Evolutionary conservation across 257 asterid species (phyloP).

Genomic region (Cinchona pubescens): DNA sequence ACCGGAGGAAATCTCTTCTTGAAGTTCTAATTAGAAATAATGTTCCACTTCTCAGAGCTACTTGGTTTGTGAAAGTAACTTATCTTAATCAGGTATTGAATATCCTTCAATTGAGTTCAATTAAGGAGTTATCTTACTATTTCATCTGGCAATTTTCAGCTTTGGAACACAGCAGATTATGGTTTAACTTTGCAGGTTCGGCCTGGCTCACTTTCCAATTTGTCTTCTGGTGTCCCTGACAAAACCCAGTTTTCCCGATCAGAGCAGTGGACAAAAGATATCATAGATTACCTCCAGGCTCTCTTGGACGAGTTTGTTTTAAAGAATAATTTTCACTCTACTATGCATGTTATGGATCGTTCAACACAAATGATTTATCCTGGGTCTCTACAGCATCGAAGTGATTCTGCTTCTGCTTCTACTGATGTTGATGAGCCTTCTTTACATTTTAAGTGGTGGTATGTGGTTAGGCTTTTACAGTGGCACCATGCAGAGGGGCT

Average conservation of each 20-base stretch:
- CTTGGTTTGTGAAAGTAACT: slow-evolving; percentile 96
- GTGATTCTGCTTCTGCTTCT: slow-evolving; percentile 43
- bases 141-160: slow-evolving; percentile 12
- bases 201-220: slow-evolving; percentile 60
- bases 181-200: slow-evolving; percentile 66
- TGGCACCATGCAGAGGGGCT: slow-evolving; percentile 98
- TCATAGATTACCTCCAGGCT: slow-evolving; percentile 82
- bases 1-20: slow-evolving; percentile 67
- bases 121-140: neutral
- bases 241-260: slow-evolving; percentile 78
- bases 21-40: slow-evolving; percentile 86
- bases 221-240: slow-evolving; percentile 70
- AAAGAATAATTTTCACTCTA: slow-evolving; percentile 62
- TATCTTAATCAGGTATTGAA: slow-evolving; percentile 91
- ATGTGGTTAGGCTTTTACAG: slow-evolving; percentile 82
- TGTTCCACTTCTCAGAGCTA: slow-evolving; percentile 87
- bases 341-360: slow-evolving; percentile 56
- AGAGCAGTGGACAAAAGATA: slow-evolving; percentile 97
- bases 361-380: slow-evolving; percentile 61
- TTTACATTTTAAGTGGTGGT: slow-evolving; percentile 95
- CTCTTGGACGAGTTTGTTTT: slow-evolving; percentile 81
- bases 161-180: slow-evolving; percentile 25
- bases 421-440: slow-evolving; percentile 77
- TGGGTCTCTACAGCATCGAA: slow-evolving; percentile 60
- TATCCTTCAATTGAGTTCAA: neutral